Evolutionary conservation across 1,284 basidiomycete genomes (phyloP).

Genomic region (Ceratobasidium sp.): DNA sequence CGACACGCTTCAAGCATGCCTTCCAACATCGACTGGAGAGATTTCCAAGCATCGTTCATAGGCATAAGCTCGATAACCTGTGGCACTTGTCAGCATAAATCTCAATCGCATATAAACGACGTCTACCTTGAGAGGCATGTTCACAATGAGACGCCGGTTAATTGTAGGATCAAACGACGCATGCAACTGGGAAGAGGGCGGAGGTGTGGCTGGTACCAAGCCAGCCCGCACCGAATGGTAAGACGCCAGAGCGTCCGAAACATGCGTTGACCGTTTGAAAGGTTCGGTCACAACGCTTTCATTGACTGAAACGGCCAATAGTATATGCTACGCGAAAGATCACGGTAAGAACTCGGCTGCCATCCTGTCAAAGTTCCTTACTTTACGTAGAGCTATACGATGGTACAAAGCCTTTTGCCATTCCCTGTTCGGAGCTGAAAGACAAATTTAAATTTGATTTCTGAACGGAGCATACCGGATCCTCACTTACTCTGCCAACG

Average conservation of each 20-base stretch:
- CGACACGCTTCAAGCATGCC: conserved; percentile 42
- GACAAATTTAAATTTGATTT: background rate
- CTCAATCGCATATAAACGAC: conserved; percentile 19
- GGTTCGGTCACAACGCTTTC: background rate
- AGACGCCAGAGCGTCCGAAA: conserved; percentile 30
- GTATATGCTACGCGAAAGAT: conserved; percentile 26
- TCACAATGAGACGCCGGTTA: conserved; percentile 75
- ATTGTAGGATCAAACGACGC: conserved; percentile 78
- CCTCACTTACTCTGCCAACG: conserved; percentile 42
- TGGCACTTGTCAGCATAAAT: background rate
- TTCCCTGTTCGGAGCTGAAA: conserved; percentile 20
- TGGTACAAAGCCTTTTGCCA: conserved; percentile 35
- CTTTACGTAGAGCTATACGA: conserved; percentile 60
- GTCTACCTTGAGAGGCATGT: conserved; percentile 82
- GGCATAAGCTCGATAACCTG: conserved; percentile 45
- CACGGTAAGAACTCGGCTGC: background rate
- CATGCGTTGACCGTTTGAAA: conserved; percentile 8
- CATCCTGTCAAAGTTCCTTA: conserved; percentile 50
- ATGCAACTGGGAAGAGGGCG: conserved; percentile 64
- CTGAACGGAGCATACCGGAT: background rate
- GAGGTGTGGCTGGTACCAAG: conserved; percentile 58
- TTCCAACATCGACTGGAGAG: conserved; percentile 43
- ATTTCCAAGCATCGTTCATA: conserved; percentile 47
- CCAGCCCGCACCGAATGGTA: conserved; percentile 48
- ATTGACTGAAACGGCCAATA: conserved; percentile 26